Conservation (phyloP, 768 basidiomycete species). For the Phlebiopsis flavidoalba region DNA sequence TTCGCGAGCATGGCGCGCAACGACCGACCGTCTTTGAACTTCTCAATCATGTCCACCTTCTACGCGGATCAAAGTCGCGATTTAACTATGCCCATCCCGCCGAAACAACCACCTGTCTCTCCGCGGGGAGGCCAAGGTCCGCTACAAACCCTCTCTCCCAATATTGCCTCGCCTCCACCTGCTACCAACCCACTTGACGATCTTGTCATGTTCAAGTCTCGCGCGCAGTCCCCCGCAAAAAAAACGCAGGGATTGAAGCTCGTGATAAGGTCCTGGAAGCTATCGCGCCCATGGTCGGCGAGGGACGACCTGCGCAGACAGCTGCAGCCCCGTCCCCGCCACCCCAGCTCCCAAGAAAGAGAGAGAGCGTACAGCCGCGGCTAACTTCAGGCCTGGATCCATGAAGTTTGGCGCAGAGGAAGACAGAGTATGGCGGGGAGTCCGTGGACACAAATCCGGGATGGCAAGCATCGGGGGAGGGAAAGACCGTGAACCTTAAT, state of each 20-base stretch:
- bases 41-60: constrained; percentile 73
- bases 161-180: constrained; percentile 9
- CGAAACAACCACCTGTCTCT: constrained; percentile 42
- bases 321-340: constrained; percentile 19
- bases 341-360: constrained; percentile 23
- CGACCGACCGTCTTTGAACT: constrained; percentile 88
- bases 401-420: constrained; percentile 26
- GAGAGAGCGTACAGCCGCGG: neutral
- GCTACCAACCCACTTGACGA: constrained; percentile 28
- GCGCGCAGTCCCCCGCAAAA: constrained; percentile 28
- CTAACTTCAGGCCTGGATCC: constrained; percentile 15
- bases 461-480: constrained; percentile 15
- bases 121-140: constrained; percentile 28
- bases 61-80: constrained; percentile 83
- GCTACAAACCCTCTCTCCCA: constrained; percentile 20
- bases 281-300: constrained; percentile 70
- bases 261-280: constrained; percentile 77
- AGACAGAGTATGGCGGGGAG: constrained; percentile 21
- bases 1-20: constrained; percentile 83
- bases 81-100: constrained; percentile 62
- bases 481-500: constrained; percentile 6
- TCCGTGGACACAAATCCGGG: constrained; percentile 24
- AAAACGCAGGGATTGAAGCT: constrained; percentile 58
- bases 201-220: constrained; percentile 32
- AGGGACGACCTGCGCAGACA: constrained; percentile 49